A percentile compares a stretch with the other conserved stretches of the same genome.
Conservation (phyloP, 768 basidiomycete species). For the Mycena sanguinolenta region DNA sequence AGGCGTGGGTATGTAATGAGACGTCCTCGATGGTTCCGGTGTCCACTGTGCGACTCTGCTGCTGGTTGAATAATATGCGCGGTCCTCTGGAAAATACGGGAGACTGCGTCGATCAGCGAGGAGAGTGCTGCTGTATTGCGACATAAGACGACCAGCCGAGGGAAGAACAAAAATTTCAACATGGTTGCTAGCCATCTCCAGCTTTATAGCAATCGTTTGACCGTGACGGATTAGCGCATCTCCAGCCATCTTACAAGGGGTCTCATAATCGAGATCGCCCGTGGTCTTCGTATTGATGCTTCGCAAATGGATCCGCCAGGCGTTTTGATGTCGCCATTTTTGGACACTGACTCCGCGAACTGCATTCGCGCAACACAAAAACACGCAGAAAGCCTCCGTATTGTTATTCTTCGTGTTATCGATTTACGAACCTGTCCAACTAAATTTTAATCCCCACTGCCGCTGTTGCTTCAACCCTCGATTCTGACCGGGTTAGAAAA, state of each 20-base stretch:
- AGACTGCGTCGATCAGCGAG: conserved; percentile 18
- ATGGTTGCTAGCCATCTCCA: neutral
- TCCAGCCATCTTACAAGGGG: conserved; percentile 23
- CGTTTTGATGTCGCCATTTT: conserved; percentile 19
- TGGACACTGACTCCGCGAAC: conserved; percentile 16
- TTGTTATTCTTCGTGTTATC: conserved; percentile 21
- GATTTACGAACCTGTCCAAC: conserved; percentile 28
- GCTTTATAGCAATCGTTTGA: conserved; percentile 30
- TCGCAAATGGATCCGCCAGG: conserved; percentile 10
- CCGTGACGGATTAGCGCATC: conserved; percentile 23
- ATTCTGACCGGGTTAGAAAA: neutral
- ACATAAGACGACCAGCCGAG: conserved; percentile 10
- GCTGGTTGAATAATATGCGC: conserved; percentile 32
- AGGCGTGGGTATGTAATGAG: conserved; percentile 35
- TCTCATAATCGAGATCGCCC: conserved; percentile 25
- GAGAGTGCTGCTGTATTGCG: conserved; percentile 14
- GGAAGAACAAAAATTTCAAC: neutral
- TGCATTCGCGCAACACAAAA: conserved; percentile 12
- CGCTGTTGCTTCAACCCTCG: conserved; percentile 15
- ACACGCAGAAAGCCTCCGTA: conserved; percentile 28
- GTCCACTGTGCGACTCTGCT: conserved; percentile 22
- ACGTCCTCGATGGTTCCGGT: conserved; percentile 13
- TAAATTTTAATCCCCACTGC: conserved; percentile 5
- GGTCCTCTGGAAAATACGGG: conserved; percentile 27
- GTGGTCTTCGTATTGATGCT: neutral